phyloP scores from a whole-genome alignment of 2,329 filamentous ascomycete genomes.

The Shiraia sp. region DNA sequence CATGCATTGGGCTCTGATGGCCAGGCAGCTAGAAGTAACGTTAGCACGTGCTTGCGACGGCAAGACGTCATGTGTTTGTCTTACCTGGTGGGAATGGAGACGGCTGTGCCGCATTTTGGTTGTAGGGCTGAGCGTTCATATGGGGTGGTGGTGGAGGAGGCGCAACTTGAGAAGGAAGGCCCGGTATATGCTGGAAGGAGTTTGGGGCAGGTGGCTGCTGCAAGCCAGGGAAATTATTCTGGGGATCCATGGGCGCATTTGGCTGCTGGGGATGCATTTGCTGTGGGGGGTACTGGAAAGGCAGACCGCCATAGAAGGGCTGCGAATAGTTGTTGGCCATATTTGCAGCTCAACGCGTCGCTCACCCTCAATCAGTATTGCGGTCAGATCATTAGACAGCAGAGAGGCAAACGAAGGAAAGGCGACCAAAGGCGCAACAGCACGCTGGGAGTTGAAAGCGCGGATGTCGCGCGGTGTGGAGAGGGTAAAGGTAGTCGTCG shows the following conservation, averaged over 20 bases:
- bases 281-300: slow-evolving; percentile 24
- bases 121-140: slow-evolving; percentile 27
- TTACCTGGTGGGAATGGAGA: slow-evolving; percentile 21
- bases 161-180: slow-evolving; percentile 6
- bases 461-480: slow-evolving; percentile 1
- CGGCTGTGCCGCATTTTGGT: slow-evolving; percentile 30
- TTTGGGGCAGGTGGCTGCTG: slow-evolving; percentile 16
- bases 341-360: slow-evolving; percentile 19
- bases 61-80: neutral
- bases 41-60: neutral
- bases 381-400: slow-evolving; percentile 18
- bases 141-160: slow-evolving; percentile 20
- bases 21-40: slow-evolving; percentile 19
- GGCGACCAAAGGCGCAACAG: neutral
- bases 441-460: neutral
- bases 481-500: neutral
- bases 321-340: slow-evolving; percentile 40
- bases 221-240: slow-evolving; percentile 11
- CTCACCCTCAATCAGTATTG: slow-evolving; percentile 13
- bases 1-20: slow-evolving; percentile 37
- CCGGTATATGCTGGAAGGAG: slow-evolving; percentile 12
- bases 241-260: slow-evolving; percentile 8
- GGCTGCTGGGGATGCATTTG: slow-evolving; percentile 8
- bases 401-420: slow-evolving; percentile 6
- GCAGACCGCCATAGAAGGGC: slow-evolving; percentile 24